These are phyloP conservation scores for Ustilago xerochloae DNA, from an alignment of 1,284 basidiomycete species.

Conservation along the genomic window DNA sequence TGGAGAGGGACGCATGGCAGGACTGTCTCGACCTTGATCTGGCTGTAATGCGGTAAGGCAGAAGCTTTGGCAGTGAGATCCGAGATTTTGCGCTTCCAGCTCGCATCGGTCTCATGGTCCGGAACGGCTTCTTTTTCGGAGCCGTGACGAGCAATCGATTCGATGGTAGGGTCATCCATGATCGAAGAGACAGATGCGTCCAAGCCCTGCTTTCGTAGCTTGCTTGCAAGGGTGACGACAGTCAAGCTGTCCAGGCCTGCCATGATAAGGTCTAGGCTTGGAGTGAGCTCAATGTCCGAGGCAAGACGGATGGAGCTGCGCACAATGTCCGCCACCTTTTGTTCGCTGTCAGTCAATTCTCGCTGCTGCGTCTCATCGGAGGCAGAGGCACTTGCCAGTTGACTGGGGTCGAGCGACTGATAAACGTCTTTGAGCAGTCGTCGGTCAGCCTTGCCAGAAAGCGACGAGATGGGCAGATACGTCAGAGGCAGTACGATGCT, in stretches of 20 bases:
- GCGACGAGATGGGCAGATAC: constrained; percentile 52
- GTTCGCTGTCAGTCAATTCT: constrained; percentile 27
- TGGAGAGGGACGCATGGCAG: constrained; percentile 61
- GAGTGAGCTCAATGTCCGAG: constrained; percentile 19
- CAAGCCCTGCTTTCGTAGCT: constrained; percentile 40
- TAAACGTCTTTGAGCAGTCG: constrained; percentile 44
- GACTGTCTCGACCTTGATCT: constrained; percentile 7
- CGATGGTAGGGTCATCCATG: constrained; percentile 51
- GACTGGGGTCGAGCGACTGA: constrained; percentile 13
- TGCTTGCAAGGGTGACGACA: constrained; percentile 53
- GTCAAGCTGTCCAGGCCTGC: constrained; percentile 61
- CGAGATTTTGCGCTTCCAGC: constrained; percentile 13
- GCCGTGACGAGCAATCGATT: constrained; percentile 33
- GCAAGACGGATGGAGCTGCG: constrained; percentile 16
- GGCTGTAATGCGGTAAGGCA: constrained; percentile 8
- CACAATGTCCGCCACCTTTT: constrained; percentile 33
- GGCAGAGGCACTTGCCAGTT: background rate
- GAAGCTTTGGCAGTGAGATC: constrained; percentile 17
- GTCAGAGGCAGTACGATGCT: constrained; percentile 50
- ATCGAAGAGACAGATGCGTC: constrained; percentile 39
- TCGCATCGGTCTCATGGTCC: background rate
- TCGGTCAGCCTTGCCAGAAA: constrained; percentile 60
- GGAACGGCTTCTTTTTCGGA: background rate
- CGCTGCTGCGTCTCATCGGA: constrained; percentile 6
- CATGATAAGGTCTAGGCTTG: constrained; percentile 46